These are phyloP conservation scores for Dendrocalamus latiflorus DNA, from an alignment of 202 grass and related monocot species.

Conservation along the genomic window DNA sequence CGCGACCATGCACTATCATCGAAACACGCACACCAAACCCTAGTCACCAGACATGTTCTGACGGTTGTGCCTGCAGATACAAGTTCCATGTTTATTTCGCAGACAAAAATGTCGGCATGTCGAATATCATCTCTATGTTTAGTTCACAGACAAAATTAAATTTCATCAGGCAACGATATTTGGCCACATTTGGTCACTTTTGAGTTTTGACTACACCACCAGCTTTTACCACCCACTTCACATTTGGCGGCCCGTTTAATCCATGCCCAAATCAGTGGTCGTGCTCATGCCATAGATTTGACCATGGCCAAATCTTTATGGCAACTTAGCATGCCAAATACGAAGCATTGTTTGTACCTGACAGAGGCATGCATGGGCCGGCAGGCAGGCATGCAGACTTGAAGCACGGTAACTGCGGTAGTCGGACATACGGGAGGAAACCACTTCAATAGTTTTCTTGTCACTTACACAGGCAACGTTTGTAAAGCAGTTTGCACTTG, in stretches of 20 bases:
- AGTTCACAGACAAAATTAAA: background rate
- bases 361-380: background rate
- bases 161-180: background rate
- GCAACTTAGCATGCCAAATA: background rate
- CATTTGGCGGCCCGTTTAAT: background rate
- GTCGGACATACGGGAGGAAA: background rate
- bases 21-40: too few species aligned
- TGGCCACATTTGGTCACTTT: too few species aligned
- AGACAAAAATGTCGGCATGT: background rate
- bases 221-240: too few species aligned
- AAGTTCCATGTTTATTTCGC: background rate
- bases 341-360: background rate
- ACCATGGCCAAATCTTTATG: background rate
- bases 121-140: background rate
- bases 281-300: background rate
- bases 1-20: too few species aligned
- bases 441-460: background rate
- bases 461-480: background rate
- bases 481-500: background rate
- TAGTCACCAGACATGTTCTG: too few species aligned
- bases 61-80: background rate
- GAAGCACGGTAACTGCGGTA: background rate
- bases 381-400: background rate
- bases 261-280: background rate
- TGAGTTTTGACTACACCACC: too few species aligned